Evolutionary conservation across 768 basidiomycete species (phyloP), one percentile per base, ranked within the genome.

Genomic region (Phaffia tasmanica): DNA sequence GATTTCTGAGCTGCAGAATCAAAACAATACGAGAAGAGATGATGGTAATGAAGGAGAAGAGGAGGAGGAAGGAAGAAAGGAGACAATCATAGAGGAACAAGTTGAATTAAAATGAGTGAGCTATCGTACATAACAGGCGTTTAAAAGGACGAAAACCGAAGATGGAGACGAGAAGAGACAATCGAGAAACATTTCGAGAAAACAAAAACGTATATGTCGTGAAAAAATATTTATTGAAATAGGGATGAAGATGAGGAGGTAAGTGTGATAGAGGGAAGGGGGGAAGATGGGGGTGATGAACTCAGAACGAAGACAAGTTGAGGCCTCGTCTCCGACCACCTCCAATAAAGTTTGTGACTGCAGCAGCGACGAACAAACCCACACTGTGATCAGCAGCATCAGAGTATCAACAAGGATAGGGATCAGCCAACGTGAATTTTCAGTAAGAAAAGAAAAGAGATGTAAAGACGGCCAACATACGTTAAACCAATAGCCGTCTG

Each of bases 351-450:
- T 74, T 72, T 64, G 72, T 72, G 27, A 72, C 27, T 19, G 64
- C 84, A 25, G 87, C 78, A 3, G 85, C 81, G 49, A 88, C 80
- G 18, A 86, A 86, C 5, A 89, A 77, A 5, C 88, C 88, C 69
- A 92, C 86, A 0, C 87, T 87, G n/a, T 86, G 76, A 7, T 83
- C 19, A 30, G 35, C 29, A 57, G 42, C 47, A 35, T 42, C 29
- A 54, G 35, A 53, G 15, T 11, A 42, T 29, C 35, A 42, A 5
- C 35, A 14, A 23, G 27, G 23, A 23, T 35, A 48, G 27, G 23
- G 19, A 25, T 23, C 6, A 11, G 50, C 19, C n/a, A 48, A 29
- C 2, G 19, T 55, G n/a, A 60, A 16, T 29, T 54, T 23, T 16
- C 9, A 54, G 7, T 15, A 30, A 16, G 56, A 29, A 21, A 46